phyloP scores from a whole-genome alignment of 1,284 basidiomycete genomes.

The Sanguinoderma infundibulare region DNA sequence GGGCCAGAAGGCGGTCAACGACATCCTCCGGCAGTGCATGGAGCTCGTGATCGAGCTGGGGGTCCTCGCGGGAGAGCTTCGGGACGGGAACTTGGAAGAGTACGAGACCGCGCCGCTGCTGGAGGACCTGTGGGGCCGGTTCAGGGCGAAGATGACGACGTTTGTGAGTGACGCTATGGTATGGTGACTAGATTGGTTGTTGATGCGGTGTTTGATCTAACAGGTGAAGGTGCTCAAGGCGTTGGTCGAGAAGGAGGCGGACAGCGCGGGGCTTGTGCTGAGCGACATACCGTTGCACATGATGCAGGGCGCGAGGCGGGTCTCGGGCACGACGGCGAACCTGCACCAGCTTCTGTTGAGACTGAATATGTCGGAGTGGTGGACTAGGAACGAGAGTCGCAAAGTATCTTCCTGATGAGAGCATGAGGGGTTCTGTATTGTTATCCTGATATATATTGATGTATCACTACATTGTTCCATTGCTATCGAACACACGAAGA shows the following conservation, averaged over 20 bases:
- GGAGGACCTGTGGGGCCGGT: conserved; percentile 57
- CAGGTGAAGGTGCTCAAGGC: conserved; percentile 39
- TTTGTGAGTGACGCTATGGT: conserved; percentile 26
- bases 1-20: conserved; percentile 68
- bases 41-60: conserved; percentile 75
- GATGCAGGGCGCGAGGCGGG: conserved; percentile 22
- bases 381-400: conserved; percentile 17
- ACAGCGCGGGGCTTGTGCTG: conserved; percentile 29
- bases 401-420: neutral
- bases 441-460: neutral
- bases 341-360: conserved; percentile 33
- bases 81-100: conserved; percentile 56
- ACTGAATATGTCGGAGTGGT: conserved; percentile 33
- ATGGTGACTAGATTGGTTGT: neutral
- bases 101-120: conserved; percentile 61
- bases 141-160: conserved; percentile 48
- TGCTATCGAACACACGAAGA: neutral
- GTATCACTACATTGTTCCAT: neutral
- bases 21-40: conserved; percentile 68
- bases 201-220: neutral
- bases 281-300: conserved; percentile 33
- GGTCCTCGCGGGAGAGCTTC: conserved; percentile 67
- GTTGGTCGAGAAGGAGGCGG: conserved; percentile 36
- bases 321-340: conserved; percentile 36
- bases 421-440: neutral